Percentiles rank a stretch among this genome's conserved stretches.
Evolutionary conservation across 306 rosid species (phyloP).

Genomic region (Cicer cuneatum): DNA sequence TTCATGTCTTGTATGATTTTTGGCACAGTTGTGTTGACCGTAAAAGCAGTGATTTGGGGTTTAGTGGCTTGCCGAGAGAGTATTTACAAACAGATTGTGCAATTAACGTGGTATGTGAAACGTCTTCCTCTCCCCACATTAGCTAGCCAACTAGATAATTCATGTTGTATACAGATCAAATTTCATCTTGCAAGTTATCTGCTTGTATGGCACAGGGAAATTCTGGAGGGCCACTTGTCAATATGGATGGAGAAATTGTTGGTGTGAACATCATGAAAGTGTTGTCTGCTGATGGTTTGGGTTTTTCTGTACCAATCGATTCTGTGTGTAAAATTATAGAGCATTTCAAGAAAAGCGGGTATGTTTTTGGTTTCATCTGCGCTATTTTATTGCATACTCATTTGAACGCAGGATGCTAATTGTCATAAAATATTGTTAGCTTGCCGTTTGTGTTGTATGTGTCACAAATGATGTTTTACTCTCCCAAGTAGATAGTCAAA

Average conservation of each 20-base stretch:
- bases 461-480: conserved; percentile 6
- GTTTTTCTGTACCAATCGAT: conserved; percentile 90
- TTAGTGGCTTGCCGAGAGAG: conserved; percentile 76
- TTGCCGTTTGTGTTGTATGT: conserved; percentile 28
- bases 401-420: conserved; percentile 19
- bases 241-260: conserved; percentile 88
- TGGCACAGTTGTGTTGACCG: conserved; percentile 80
- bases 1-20: conserved; percentile 25
- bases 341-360: conserved; percentile 88
- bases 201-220: conserved; percentile 65
- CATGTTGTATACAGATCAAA: conserved; percentile 24
- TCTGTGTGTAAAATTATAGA: conserved; percentile 70
- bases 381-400: conserved; percentile 14
- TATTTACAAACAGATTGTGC: conserved; percentile 90
- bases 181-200: background rate
- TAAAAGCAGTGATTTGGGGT: conserved; percentile 91
- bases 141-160: conserved; percentile 5
- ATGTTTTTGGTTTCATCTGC: conserved; percentile 27
- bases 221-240: conserved; percentile 94
- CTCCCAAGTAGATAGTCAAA: background rate
- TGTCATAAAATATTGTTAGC: conserved; percentile 27
- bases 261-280: conserved; percentile 88
- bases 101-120: conserved; percentile 68
- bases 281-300: conserved; percentile 76
- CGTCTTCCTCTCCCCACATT: conserved; percentile 33